Evolutionary conservation across 768 basidiomycete species (phyloP), one percentile per base, ranked within the genome.

Genomic region (Naganishia onofrii): DNA sequence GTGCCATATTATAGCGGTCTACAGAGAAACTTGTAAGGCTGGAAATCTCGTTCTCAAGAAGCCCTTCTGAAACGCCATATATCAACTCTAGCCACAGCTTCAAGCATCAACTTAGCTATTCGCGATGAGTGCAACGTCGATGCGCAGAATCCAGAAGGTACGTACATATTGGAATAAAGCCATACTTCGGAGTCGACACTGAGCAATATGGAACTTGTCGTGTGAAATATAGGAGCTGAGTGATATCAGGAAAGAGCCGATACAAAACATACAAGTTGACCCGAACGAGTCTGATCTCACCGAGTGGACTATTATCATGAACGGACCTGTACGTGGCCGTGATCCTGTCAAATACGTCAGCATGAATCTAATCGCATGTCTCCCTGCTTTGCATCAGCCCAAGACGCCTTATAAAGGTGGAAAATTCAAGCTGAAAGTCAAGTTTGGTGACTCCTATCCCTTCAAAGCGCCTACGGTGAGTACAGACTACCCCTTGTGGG

Each of bases 391-490:
- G 21, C 12, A 36, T 26, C 69, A 75, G 75, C 48, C 65, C 54
- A 67, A 66, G 15, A 76, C 79, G 32, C 79, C 81, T 31, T 82
- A 80, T 71, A 72, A 73, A 29, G 76, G 75, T 44, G 81, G 81
- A 17, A 77, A 71, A n/a, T 82, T 81, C 75, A 72, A 72, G 67
- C 54, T 81, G 44, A 71, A 70, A 12, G 72, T 79, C 46, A 76
- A 78, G 66, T 82, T 82, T 65, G 67, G 75, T 9, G 69, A 75
- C 28, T 79, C 80, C 31, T 82, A 78, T 65, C 81, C 81, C 2
- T 82, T 82, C 75, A 80, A 80, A 70, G 73, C 79, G 5, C 79
- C 77, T 26, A 66, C 67, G 13, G 77, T 79, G 53, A 54, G 76
- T 71, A 17, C 28, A 21, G 23, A 13, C n/a, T 29, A 13, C 52